Evolutionary conservation across 2,329 filamentous ascomycete species (phyloP), one percentile per base, ranked within the genome.

Genomic region (Cucurbitaria berberidis): DNA sequence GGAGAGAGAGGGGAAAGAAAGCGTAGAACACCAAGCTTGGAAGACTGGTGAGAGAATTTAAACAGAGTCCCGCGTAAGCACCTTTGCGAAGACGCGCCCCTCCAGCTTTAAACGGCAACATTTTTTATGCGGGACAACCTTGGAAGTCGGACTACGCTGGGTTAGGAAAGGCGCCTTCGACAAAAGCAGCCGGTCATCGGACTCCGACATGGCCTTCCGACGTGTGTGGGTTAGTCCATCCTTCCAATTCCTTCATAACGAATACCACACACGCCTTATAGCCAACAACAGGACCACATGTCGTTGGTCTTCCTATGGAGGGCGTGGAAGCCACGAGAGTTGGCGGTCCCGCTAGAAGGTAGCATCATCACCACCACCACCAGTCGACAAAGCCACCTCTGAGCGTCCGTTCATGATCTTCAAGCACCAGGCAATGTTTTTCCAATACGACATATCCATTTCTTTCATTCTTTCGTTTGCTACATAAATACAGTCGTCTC

Each of bases 91-190:
- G 42, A 54, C 42, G 22, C 51, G 42, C 46, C 51, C 52, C 46
- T 49, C 58, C 59, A 51, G 55, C 54, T 11, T 30, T 10, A 30
- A 30, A 30, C 27, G 13, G 61, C 66, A 18, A 42, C 22, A 57
- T 66, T 68, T 70, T 72, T 59, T 64, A 54, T 54, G 64, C 62
- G 62, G 59, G 60, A 59, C 52, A 57, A n/a, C n/a, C n/a, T n/a
- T n/a, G n/a, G n/a, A n/a, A 39, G 34, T 45, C 40, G 41, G 49
- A 24, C 64, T 67, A 70, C 36, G 38, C 64, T 44, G 34, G 15
- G 26, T 53, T 45, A 51, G 59, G 66, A 16, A 57, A 58, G 50
- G 65, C 50, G 59, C 40, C 55, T 51, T 48, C 43, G 16, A 48
- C 41, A 15, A 51, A 35, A 34, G 35, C 53, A 58, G 57, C 65